A percentile compares a stretch with the other conserved stretches of the same genome.
phyloP scores from a whole-genome alignment of 2,329 filamentous ascomycete species.

The Xylariaceae sp. region DNA sequence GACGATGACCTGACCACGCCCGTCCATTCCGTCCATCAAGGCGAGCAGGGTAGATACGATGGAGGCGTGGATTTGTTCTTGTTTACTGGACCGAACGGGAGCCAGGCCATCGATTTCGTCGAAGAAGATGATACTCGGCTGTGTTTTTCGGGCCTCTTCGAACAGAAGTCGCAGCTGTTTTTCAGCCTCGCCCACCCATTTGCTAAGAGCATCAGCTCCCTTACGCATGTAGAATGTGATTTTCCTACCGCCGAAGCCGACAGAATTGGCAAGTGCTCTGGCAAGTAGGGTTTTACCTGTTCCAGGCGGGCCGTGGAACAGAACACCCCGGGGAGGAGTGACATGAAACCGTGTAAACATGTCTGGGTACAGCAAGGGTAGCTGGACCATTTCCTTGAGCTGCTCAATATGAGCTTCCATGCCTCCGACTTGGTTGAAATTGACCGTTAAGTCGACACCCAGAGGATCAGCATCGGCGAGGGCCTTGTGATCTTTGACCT shows the following conservation, averaged over 20 bases:
- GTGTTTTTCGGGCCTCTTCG: constrained; percentile 89
- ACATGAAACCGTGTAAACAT: constrained; percentile 88
- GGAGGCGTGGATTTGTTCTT: constrained; percentile 97
- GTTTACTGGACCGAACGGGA: constrained; percentile 92
- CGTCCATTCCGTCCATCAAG: constrained; percentile 97
- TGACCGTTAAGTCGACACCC: constrained; percentile 85
- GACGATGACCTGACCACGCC: constrained; percentile 95
- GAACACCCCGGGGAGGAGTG: constrained; percentile 85
- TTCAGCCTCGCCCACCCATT: constrained; percentile 98
- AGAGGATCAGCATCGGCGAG: constrained; percentile 91
- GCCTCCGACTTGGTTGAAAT: constrained; percentile 91
- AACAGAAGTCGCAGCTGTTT: constrained; percentile 89
- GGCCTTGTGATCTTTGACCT: constrained; percentile 86
- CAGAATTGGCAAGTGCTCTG: constrained; percentile 83
- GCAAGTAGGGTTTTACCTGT: constrained; percentile 98
- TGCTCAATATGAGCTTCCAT: constrained; percentile 92
- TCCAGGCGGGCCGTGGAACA: constrained; percentile 95
- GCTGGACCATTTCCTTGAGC: constrained; percentile 96
- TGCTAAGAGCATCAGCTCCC: constrained; percentile 92
- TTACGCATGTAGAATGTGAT: constrained; percentile 99
- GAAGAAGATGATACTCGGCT: constrained; percentile 99
- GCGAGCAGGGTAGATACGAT: constrained; percentile 94
- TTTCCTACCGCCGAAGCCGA: constrained; percentile 83
- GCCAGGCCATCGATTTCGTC: constrained; percentile 97
- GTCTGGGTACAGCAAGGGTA: constrained; percentile 91